phyloP scores from a whole-genome alignment of 129 eudicot genomes.

The Escallonia rubra region DNA sequence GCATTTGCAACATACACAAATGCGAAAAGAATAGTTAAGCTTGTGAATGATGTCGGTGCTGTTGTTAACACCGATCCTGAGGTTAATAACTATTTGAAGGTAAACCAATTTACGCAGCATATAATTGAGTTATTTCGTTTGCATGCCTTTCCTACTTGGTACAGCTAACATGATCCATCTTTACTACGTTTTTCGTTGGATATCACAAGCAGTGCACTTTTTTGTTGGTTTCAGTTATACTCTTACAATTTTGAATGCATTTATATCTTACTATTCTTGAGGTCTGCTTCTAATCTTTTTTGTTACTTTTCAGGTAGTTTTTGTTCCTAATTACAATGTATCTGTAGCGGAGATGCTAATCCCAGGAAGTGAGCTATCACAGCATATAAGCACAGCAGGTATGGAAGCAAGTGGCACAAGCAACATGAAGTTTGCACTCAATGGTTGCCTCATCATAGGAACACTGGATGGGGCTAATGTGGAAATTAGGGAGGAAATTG shows the following conservation, averaged over 20 bases:
- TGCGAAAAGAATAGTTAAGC: conserved; percentile 96
- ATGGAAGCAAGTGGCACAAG: conserved; percentile 99
- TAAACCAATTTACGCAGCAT: conserved; percentile 5
- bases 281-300: neutral
- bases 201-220: neutral
- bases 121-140: too few species aligned
- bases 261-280: too few species aligned
- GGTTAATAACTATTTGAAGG: conserved; percentile 83
- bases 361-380: conserved; percentile 99
- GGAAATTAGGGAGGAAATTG: conserved; percentile 95
- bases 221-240: neutral
- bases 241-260: neutral
- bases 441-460: conserved; percentile 97
- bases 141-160: neutral
- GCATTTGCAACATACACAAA: conserved; percentile 98
- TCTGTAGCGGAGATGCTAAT: conserved; percentile 98
- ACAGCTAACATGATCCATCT: neutral
- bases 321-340: conserved; percentile 97
- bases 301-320: conserved; percentile 57
- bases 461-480: conserved; percentile 98
- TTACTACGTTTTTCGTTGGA: neutral
- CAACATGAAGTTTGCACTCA: conserved; percentile 97
- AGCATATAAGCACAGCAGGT: conserved; percentile 98
- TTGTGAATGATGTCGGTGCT: conserved; percentile 94
- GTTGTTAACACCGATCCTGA: conserved; percentile 94